These are phyloP conservation scores for Delitschia confertaspora DNA, from an alignment of 495 filamentous ascomycete genomes.

Conservation along the genomic window DNA sequence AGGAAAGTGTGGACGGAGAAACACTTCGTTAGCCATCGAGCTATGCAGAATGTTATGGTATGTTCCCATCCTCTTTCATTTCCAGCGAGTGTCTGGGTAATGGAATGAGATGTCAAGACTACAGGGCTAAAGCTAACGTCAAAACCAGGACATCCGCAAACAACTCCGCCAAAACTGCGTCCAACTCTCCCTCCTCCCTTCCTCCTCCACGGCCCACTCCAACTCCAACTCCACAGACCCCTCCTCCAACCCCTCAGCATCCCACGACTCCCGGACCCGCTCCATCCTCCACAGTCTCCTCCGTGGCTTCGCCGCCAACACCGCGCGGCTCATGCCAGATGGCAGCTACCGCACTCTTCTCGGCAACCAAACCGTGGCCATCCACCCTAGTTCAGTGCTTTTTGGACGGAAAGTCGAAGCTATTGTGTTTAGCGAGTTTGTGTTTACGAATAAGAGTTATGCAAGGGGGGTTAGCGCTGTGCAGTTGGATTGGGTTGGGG, in stretches of 20 bases:
- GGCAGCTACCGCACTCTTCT: conserved; percentile 75
- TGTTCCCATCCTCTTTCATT: conserved; percentile 37
- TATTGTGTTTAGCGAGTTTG: conserved; percentile 92
- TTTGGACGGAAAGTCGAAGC: conserved; percentile 84
- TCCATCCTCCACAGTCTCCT: conserved; percentile 72
- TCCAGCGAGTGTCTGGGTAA: no score
- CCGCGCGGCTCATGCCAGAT: conserved; percentile 73
- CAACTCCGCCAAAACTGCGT: conserved; percentile 65
- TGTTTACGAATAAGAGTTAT: conserved; percentile 88
- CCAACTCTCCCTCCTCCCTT: conserved; percentile 40
- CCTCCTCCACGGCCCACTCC: no score
- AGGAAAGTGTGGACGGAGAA: conserved; percentile 67
- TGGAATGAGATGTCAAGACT: no score
- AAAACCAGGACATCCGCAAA: conserved; percentile 64
- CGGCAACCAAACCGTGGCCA: conserved; percentile 75
- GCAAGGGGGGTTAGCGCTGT: conserved; percentile 80
- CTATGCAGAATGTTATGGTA: conserved; percentile 72
- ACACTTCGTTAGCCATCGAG: conserved; percentile 68
- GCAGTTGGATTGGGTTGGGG: conserved; percentile 78
- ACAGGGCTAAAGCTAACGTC: neutral
- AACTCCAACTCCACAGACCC: neutral
- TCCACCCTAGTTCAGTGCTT: conserved; percentile 81
- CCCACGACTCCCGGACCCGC: conserved; percentile 44
- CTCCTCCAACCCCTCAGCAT: conserved; percentile 37
- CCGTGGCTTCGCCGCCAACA: conserved; percentile 70